Base-by-base conservation (phyloP, 768 basidiomycete species). In the Amanita subjunquillea region DNA sequence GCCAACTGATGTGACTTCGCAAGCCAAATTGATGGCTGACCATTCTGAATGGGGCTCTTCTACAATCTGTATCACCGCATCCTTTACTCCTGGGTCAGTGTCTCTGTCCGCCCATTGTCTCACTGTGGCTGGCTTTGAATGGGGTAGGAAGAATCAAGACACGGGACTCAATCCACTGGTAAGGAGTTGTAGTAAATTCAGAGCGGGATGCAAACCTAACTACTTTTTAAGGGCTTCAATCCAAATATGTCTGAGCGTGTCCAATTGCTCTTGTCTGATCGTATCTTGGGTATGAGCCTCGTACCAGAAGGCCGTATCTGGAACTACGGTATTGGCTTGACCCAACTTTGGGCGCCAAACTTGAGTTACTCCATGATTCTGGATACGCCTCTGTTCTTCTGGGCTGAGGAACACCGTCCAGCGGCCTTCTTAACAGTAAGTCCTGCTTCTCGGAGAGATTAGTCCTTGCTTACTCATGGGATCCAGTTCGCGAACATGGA, bases 221-320 rank as follows among this genome's bases (percentile, higher is more conserved):
- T 50, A 17, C 47, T 48, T 57, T 64, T 37, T 60, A 83, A 17
- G 72, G 92, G 95, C 39, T 99, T 95, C 74, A 98, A 95, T 68
- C 91, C 93, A n/a, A 90, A 89, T 58, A 97, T 97, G 95, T 95
- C 92, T 1, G 94, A 95, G 65, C 84, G 92, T 22, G 92, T 96
- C 22, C 89, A 91, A 66, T 75, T 98, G 30, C 74, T 98, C 54
- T 73, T 98, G 22, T 97, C 94, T 15, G 96, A 99, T 63, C 87
- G 95, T 57, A 85, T 99, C 58, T 78, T 98, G 13, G 96, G 94
- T 22, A 93, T 94, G 83, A 95, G 92, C 0, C 72, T 98, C 6
- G 91, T 95, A 15, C 93, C 90, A 1, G 93, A 88, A 66, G 96
- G 95, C 58, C 83, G 83, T 51, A 83, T 96, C 32, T 98, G 96